These are phyloP conservation scores for Penicillium dipodomyicola DNA, from an alignment of 495 filamentous ascomycete species.

Conservation along the genomic window DNA sequence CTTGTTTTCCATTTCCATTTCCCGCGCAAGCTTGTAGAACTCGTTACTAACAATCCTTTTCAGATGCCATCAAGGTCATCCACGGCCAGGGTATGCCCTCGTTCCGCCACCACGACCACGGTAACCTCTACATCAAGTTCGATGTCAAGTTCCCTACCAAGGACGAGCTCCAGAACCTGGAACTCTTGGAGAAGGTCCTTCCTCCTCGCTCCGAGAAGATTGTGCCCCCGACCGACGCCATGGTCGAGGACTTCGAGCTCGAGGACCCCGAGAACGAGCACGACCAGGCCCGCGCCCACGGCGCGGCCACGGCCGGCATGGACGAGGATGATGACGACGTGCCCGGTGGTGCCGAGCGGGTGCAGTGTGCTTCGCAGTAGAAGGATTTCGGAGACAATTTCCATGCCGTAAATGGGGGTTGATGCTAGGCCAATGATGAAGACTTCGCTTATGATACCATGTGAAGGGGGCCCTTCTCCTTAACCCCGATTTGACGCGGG, in stretches of 20 bases:
- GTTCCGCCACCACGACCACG: slow-evolving; percentile 89
- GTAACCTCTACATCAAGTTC: slow-evolving; percentile 98
- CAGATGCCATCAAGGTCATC: slow-evolving; percentile 90
- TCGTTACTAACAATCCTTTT: slow-evolving; percentile 16
- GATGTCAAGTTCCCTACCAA: slow-evolving; percentile 89
- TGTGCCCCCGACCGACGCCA: slow-evolving; percentile 70
- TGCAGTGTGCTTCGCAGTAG: slow-evolving; percentile 99
- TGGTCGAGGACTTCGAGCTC: slow-evolving; percentile 82
- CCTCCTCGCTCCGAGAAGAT: slow-evolving; percentile 62
- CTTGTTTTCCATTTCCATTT: not conserved
- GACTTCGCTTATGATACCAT: slow-evolving; percentile 48
- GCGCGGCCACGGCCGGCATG: slow-evolving; percentile 60
- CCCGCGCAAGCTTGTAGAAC: not conserved
- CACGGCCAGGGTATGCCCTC: slow-evolving; percentile 98
- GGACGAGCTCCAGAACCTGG: slow-evolving; percentile 50
- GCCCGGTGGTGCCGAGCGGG: slow-evolving; percentile 80
- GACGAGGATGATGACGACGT: slow-evolving; percentile 80
- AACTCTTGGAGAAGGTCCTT: slow-evolving; percentile 74
- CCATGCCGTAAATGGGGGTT: slow-evolving; percentile 9
- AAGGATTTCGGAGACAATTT: slow-evolving; percentile 18
- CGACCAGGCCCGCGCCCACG: slow-evolving; percentile 70
- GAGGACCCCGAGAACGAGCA: slow-evolving; percentile 74
- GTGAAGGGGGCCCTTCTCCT: slow-evolving; percentile 26
- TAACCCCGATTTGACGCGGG: slow-evolving; percentile 8
- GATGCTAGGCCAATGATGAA: slow-evolving; percentile 33